Base-by-base conservation (phyloP, 192 early-diverging fungal species). In the Umbelopsis ramanniana region DNA sequence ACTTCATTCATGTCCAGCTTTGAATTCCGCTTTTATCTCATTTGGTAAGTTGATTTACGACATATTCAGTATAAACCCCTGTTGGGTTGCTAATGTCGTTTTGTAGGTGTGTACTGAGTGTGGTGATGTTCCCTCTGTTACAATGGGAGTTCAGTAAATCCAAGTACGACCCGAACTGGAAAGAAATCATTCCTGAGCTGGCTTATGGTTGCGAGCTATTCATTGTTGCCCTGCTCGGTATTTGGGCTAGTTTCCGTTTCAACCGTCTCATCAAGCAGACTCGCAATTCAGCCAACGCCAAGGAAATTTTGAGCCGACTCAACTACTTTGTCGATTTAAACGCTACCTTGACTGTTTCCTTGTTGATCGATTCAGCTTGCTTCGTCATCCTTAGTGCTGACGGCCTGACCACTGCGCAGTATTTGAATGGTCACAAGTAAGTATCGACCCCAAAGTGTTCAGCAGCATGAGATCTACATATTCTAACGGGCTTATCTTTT, bases 11-110 rank as follows among this genome's bases (percentile, higher is more conserved):
- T 83, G 82, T 75, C 76, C 26, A 81, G 79, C 46, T 74, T 53
- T 53, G 82, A 83, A 75, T 81, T 81, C 37, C 74, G 74, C 57
- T 80, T 76, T 50, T 83, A 83, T 23, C 77, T 83, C n/a, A 46
- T 81, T n/a, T 78, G 72, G 46, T 76, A 72, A 45, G 40, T 70
- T 7, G 45, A 6, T 10, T 26, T 70, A 12, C 37, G 38, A 23
- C 35, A 35, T 2, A 40, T 66, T 7, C 48, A 17, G 48, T 50
- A 50, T 50, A 21, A 0, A 0, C 1, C 33, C 6, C 24, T 57
- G 26, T 57, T 26, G 10, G 26, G 29, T 63, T 9, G 15, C 53
- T 38, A 21, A 29, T 29, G 29, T 9, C 21, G 29, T 22, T 66
- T 48, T 52, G 33, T 23, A 77, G 76, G 76, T 71, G 60, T 21